phyloP scores from a whole-genome alignment of 345 rosid species.

The Pistacia integerrima region DNA sequence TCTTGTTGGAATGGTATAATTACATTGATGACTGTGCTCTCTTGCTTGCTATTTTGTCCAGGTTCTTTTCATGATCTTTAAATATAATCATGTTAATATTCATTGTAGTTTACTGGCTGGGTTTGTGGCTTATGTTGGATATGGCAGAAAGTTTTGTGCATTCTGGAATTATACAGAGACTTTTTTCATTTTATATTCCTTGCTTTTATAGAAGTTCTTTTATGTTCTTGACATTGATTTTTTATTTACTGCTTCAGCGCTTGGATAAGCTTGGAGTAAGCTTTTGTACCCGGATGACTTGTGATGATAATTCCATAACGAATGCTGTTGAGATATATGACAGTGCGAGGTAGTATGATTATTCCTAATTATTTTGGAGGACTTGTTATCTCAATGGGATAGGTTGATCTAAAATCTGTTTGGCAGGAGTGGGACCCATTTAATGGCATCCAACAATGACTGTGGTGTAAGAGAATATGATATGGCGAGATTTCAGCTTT shows the following conservation, averaged over 20 bases:
- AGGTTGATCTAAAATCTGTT: conserved; percentile 16
- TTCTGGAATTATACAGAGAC: not conserved
- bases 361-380: not conserved
- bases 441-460: conserved; percentile 61
- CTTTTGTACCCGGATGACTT: conserved; percentile 57
- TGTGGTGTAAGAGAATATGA: conserved; percentile 53
- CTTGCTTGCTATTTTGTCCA: not conserved
- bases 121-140: not conserved
- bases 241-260: conserved; percentile 33
- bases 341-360: conserved; percentile 41
- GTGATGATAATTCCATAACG: conserved; percentile 65
- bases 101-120: not conserved
- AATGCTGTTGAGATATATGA: conserved; percentile 65
- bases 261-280: conserved; percentile 56
- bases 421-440: conserved; percentile 57
- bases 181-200: not conserved
- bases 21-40: not conserved
- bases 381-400: not conserved
- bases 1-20: not conserved
- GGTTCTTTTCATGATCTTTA: not conserved
- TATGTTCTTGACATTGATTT: conserved; percentile 9
- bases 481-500: conserved; percentile 51
- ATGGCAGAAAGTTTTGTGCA: not conserved
- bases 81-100: not conserved
- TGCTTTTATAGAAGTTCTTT: not conserved